Evolutionary conservation across 768 basidiomycete genomes (phyloP).

Genomic region (Artomyces pyxidatus): DNA sequence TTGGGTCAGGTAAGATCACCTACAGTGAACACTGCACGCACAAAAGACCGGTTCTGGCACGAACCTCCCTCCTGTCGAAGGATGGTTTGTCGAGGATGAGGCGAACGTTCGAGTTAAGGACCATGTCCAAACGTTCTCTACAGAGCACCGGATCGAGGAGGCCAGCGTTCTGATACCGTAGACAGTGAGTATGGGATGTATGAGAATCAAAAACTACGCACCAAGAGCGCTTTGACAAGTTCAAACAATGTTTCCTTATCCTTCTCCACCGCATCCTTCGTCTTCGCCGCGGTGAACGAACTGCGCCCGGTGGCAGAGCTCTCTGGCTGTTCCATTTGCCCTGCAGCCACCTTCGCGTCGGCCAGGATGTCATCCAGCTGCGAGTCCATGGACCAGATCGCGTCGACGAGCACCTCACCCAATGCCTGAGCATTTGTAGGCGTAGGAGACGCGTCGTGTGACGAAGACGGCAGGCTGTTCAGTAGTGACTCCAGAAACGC

Average conservation of each 20-base stretch:
- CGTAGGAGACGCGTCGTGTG: constrained; percentile 26
- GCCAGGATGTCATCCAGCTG: constrained; percentile 63
- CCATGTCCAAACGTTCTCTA: constrained; percentile 67
- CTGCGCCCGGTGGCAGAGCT: constrained; percentile 1
- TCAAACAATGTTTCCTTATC: constrained; percentile 55
- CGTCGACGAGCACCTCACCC: constrained; percentile 68
- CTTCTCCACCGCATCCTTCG: constrained; percentile 45
- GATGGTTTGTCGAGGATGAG: constrained; percentile 59
- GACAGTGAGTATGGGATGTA: too few relatives aligned
- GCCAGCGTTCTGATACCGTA: constrained; percentile 38
- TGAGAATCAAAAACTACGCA: too few relatives aligned
- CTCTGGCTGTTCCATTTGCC: constrained; percentile 6
- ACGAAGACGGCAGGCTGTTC: constrained; percentile 60
- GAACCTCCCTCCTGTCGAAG: constrained; percentile 73
- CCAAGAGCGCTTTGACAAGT: constrained; percentile 55
- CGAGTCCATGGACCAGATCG: constrained; percentile 75
- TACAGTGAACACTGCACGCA: constrained; percentile 31
- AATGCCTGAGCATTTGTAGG: constrained; percentile 39
- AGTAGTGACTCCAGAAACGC: constrained; percentile 60
- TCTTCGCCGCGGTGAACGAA: constrained; percentile 21
- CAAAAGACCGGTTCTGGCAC: constrained; percentile 76
- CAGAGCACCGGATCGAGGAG: constrained; percentile 55
- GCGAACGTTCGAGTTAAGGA: constrained; percentile 52
- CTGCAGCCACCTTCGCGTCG: constrained; percentile 39
- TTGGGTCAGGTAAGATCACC: not conserved